Conservation (phyloP, 2,329 filamentous ascomycete species). For the Aspergillus udagawae region DNA sequence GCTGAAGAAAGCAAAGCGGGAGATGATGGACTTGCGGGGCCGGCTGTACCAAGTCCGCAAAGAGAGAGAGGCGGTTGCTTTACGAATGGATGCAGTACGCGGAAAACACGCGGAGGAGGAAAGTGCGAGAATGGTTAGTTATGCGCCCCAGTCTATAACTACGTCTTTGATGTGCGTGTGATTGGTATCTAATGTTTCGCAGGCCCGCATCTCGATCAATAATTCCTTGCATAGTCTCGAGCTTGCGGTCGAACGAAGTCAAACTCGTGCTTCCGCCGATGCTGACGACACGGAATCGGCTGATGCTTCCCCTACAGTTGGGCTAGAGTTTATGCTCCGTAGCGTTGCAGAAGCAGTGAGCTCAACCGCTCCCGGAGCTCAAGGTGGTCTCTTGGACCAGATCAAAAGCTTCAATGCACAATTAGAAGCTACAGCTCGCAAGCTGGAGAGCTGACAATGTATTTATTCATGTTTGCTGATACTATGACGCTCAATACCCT, state of each 20-base stretch:
- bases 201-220: slow-evolving; percentile 40
- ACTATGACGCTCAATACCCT: slow-evolving; percentile 2
- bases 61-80: slow-evolving; percentile 46
- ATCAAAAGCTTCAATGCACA: slow-evolving; percentile 42
- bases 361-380: slow-evolving; percentile 31
- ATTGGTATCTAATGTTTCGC: neutral
- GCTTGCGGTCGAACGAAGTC: slow-evolving; percentile 37
- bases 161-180: neutral
- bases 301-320: slow-evolving; percentile 23
- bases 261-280: slow-evolving; percentile 18
- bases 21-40: slow-evolving; percentile 43
- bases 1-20: slow-evolving; percentile 43
- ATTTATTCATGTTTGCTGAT: slow-evolving; percentile 1
- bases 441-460: slow-evolving; percentile 22
- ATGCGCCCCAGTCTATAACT: neutral
- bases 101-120: slow-evolving; percentile 39
- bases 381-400: slow-evolving; percentile 40
- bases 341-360: slow-evolving; percentile 40
- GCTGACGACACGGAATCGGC: slow-evolving; percentile 15
- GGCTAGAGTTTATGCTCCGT: slow-evolving; percentile 42
- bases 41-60: slow-evolving; percentile 47
- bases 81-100: slow-evolving; percentile 49
- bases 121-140: slow-evolving; percentile 30
- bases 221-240: slow-evolving; percentile 42
- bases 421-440: slow-evolving; percentile 34